Evolutionary conservation across 116 monocot species (phyloP), one percentile per base, ranked within the genome.

Genomic region (Dioscorea cayenensis): DNA sequence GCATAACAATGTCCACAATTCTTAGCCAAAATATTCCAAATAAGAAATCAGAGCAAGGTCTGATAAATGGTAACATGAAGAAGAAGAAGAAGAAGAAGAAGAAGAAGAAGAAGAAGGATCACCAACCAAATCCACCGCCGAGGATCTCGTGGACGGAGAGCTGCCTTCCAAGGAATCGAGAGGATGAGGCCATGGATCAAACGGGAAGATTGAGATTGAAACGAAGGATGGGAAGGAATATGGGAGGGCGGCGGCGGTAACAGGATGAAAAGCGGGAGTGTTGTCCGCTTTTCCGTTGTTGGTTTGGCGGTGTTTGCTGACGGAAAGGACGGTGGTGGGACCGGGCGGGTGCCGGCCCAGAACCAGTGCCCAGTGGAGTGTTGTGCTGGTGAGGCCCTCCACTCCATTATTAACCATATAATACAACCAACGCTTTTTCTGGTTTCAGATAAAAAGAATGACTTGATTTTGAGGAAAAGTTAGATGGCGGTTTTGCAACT

Each of bases 51-150:
- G n/a, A 18, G 55, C 16, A 55, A 55, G 18, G 55, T 2, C 5
- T 55, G n/a, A 55, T 16, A 0, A 55, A 19, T 18, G n/a, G 55
- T 16, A 55, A 55, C 7, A 38, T 38, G 43, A 12, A 43, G 43
- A 6, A 36, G 14, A 32, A 11, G 37, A n/a, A n/a, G n/a, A n/a
- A n/a, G n/a, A n/a, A n/a, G n/a, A n/a, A n/a, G n/a, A n/a, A n/a
- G n/a, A n/a, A n/a, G n/a, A n/a, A n/a, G 43, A 12, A 43, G 43
- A 6, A 36, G 14, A 32, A 11, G 37, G n/a, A 21, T 28, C 25
- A 36, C 73, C 79, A 72, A 80, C 83, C 35, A 65, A 70, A 52
- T 49, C 76, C 76, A 37, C 82, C 79, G 8, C 77, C 79, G 65
- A 86, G 75, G 23, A 79, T 61, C 61, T 73, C 73, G 36, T 83